These are phyloP conservation scores for Nicotiana tabacum DNA, from an alignment of 257 asterid species.

Conservation along the genomic window DNA sequence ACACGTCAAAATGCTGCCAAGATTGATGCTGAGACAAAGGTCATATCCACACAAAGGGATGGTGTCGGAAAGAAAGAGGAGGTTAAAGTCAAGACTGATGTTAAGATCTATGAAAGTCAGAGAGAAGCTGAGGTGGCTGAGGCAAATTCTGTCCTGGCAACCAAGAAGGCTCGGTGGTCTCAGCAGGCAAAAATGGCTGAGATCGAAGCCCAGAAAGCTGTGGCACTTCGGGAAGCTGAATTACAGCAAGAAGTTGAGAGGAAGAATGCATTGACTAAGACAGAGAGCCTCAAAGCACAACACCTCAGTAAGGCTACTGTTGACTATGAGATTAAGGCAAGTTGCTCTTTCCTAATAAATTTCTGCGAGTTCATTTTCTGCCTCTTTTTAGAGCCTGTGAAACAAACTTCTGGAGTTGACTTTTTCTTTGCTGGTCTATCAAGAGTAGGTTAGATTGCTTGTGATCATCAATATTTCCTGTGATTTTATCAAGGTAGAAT, in stretches of 20 bases:
- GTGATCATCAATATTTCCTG: background rate
- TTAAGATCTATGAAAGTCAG: constrained; percentile 45
- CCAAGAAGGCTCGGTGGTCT: constrained; percentile 62
- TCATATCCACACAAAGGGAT: constrained; percentile 39
- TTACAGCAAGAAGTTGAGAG: constrained; percentile 51
- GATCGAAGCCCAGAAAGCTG: constrained; percentile 53
- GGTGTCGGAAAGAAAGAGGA: constrained; percentile 55
- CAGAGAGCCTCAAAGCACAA: constrained; percentile 53
- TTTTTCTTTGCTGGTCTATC: background rate
- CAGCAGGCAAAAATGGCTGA: constrained; percentile 45
- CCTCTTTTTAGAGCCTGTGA: background rate
- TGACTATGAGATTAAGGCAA: constrained; percentile 53
- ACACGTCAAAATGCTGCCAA: constrained; percentile 52
- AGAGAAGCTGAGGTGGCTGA: constrained; percentile 55
- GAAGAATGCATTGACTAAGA: constrained; percentile 47
- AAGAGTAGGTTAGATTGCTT: background rate
- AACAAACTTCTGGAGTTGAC: background rate
- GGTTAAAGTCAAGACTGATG: constrained; percentile 37
- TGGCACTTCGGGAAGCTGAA: constrained; percentile 52
- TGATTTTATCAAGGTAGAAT: background rate
- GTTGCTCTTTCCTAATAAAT: background rate
- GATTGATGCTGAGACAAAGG: constrained; percentile 60
- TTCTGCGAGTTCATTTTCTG: background rate
- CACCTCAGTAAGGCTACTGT: constrained; percentile 51
- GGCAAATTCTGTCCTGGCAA: constrained; percentile 43